Base-by-base conservation (phyloP, 805 yeast species). In the Wickerhamiella kazuoi region DNA sequence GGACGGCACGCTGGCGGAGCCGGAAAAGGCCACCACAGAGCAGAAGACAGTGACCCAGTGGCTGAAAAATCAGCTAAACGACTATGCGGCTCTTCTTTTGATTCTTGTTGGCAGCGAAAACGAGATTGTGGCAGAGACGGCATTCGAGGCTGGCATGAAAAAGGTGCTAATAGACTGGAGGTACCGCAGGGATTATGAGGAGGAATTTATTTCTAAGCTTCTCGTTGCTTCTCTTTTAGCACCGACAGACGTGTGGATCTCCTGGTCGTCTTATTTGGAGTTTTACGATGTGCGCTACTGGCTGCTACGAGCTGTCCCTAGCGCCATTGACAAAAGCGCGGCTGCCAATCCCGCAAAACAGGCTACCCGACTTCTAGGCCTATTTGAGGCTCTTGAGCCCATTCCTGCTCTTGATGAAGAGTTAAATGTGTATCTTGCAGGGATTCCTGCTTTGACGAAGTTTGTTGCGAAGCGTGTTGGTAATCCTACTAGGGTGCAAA, bases 211-310 rank as follows among this genome's bases (percentile, higher is more conserved):
- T 57, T 44, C 54, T 54, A 23, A 57, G 71, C 34, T 59, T 69
- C 4, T 53, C 41, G 23, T 44, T 31, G 35, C 53, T 31, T 51
- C 68, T 2, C 46, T 69, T 11, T 65, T 68, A 5, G 60, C 60
- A 3, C 49, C 62, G 4, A 38, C 53, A 69, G 11, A 43, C 72
- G 31, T 33, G 1, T 21, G 42, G 3, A 38, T 26, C 15, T 20
- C 40, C 26, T 40, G 37, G 38, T 34, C 38, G 4, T 38, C 34
- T 5, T 36, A 48, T 14, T 54, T 64, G 23, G 65, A 65, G 47
- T 71, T 69, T 55, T 80, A 80, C 64, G 98, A 87, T 54, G 58
- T 87, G 41, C 81, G 84, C 48, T 82, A 64, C 52, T 79, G 76
- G 51, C 76, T 81, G 47, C 73, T 77, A 51, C 61, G 65, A 30